These are phyloP conservation scores for Gossypium gossypioides DNA, from an alignment of 441 rosid genomes.

Conservation along the genomic window DNA sequence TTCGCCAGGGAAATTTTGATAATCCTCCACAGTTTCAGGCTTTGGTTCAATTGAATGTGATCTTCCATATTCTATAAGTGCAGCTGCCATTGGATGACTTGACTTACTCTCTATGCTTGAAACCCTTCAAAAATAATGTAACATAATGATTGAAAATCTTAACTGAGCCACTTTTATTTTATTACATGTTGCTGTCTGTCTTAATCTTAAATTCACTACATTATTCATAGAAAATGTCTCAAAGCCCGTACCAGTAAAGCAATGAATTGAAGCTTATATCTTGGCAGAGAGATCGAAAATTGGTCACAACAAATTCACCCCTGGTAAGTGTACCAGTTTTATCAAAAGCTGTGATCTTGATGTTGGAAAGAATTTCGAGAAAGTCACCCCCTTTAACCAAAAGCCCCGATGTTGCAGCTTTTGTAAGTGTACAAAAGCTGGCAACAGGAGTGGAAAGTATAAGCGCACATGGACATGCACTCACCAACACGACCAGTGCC, in stretches of 20 bases:
- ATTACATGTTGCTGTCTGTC: too few relatives aligned
- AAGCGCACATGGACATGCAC: conserved; percentile 89
- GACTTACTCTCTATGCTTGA: conserved; percentile 85
- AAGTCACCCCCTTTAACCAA: conserved; percentile 70
- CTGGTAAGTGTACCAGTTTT: conserved; percentile 86
- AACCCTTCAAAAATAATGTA: conserved; percentile 40
- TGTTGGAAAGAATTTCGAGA: conserved; percentile 64
- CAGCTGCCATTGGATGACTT: conserved; percentile 83
- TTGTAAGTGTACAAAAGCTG: conserved; percentile 76
- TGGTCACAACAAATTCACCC: conserved; percentile 67
- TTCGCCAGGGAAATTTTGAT: conserved; percentile 75
- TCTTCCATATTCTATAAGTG: conserved; percentile 55
- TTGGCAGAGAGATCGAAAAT: conserved; percentile 37
- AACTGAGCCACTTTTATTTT: too few relatives aligned
- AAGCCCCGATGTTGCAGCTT: conserved; percentile 72
- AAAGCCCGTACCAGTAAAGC: conserved; percentile 51
- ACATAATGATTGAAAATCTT: background rate
- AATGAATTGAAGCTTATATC: conserved; percentile 35
- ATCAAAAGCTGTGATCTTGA: conserved; percentile 67
- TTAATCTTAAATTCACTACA: background rate
- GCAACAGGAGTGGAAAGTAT: conserved; percentile 87
- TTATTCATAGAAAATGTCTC: background rate
- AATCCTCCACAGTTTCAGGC: conserved; percentile 56
- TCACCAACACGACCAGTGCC: conserved; percentile 73
- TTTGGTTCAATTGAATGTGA: conserved; percentile 48